Evolutionary conservation across 169 alveolate genomes (phyloP).

Genomic region (Cryptosporidium sp.): DNA sequence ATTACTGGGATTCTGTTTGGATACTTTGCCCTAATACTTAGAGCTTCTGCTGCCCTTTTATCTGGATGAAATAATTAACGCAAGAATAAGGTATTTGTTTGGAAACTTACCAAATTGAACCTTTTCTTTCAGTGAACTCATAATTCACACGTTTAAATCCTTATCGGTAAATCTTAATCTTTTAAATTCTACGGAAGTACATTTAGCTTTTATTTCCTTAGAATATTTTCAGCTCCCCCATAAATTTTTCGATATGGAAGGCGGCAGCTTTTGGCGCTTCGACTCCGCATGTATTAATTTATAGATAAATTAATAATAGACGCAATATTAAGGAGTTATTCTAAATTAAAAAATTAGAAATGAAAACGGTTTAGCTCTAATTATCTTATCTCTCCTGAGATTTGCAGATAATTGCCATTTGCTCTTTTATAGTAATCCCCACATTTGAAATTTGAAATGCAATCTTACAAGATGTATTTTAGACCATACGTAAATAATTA

Average conservation of each 20-base stretch:
- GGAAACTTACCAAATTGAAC: constrained; percentile 76
- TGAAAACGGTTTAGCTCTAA: not conserved
- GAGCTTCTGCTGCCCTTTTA: constrained; percentile 86
- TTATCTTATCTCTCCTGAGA: not conserved
- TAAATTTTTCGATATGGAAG: constrained; percentile 27
- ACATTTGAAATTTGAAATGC: not conserved
- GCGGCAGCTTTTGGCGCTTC: constrained; percentile 27
- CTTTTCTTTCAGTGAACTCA: constrained; percentile 65
- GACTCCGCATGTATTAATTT: constrained; percentile 30
- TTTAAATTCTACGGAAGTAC: constrained; percentile 1
- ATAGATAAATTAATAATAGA: not conserved
- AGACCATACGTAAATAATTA: constrained; percentile 56
- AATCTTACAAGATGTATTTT: not conserved
- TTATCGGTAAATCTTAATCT: not conserved
- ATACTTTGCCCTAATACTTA: constrained; percentile 86
- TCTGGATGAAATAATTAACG: constrained; percentile 75
- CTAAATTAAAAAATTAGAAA: not conserved
- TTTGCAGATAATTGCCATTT: not conserved
- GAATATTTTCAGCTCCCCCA: constrained; percentile 27
- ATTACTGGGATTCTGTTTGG: constrained; percentile 92
- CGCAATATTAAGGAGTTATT: not conserved
- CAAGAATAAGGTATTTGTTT: not conserved
- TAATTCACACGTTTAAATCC: constrained; percentile 1
- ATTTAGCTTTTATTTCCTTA: not conserved
- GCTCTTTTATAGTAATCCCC: not conserved